Evolutionary conservation across 306 rosid genomes (phyloP), one percentile per base, ranked within the genome.

Genomic region (Echinosophora koreensis): DNA sequence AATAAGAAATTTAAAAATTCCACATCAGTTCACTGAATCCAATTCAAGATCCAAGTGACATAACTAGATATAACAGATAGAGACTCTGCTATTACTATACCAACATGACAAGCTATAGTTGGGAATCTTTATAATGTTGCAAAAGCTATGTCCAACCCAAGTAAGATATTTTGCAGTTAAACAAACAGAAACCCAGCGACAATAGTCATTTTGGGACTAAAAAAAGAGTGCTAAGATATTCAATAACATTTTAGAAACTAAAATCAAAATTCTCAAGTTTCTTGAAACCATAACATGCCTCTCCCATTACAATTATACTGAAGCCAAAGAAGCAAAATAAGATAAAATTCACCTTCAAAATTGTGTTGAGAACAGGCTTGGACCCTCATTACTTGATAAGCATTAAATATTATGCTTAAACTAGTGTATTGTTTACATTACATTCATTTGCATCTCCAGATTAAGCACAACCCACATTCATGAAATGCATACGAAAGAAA

Each of bases 41-140:
- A 66, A 66, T 49, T 39, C 63, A 50, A 73, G 67, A 76, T n/a
- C n/a, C n/a, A n/a, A n/a, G n/a, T n/a, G n/a, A n/a, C n/a, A n/a
- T n/a, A n/a, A n/a, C n/a, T n/a, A n/a, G n/a, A n/a, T n/a, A n/a
- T 73, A 66, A 70, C 71, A 62, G 37, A 30, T 12, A 75, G 66
- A 56, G 42, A 15, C 35, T 63, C 50, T 12, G 38, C 47, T 62
- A n/a, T n/a, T n/a, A n/a, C n/a, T n/a, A 58, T n/a, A 61, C 16
- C n/a, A 61, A 32, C 17, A 46, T 44, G 17, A 73, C 56, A 28
- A 18, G 15, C 68, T 11, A 28, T 5, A 32, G 35, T 59, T 28
- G 8, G 8, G 69, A 73, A 73, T 72, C 56, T 8, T 58, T 47
- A 17, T 27, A 13, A 16, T 5, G 62, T 18, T 34, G 71, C 39